Percentiles rank a stretch among this genome's conserved stretches.
Conservation (phyloP, 192 early-diverging fungal species). For the Backusella morwellensis region DNA sequence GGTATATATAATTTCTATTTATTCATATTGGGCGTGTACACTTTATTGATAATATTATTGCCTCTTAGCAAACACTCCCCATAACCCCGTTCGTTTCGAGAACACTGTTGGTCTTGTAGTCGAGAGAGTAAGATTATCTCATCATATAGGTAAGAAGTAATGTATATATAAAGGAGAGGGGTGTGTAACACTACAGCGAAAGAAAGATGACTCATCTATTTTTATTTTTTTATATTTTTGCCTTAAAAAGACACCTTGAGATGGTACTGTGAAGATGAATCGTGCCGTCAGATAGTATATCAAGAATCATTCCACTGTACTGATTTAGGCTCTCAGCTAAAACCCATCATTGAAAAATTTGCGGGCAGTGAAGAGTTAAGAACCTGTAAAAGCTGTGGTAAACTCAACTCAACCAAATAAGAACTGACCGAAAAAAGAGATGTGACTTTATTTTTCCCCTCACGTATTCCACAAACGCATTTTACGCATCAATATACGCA, state of each 20-base stretch:
- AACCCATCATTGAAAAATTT: slow-evolving; percentile 89
- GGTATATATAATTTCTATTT: background rate
- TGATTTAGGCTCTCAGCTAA: slow-evolving; percentile 87
- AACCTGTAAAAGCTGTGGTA: slow-evolving; percentile 74
- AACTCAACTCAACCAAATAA: slow-evolving; percentile 56
- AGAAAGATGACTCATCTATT: slow-evolving; percentile 7
- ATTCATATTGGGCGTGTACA: background rate
- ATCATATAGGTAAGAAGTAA: slow-evolving; percentile 55
- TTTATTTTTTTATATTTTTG: slow-evolving; percentile 5
- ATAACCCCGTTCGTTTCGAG: slow-evolving; percentile 92
- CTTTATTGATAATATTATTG: background rate
- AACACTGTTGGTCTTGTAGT: slow-evolving; percentile 96
- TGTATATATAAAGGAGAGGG: background rate
- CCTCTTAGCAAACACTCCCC: slow-evolving; percentile 77
- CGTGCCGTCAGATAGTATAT: slow-evolving; percentile 81
- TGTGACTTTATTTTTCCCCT: background rate
- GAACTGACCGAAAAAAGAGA: background rate
- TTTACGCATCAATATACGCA: background rate
- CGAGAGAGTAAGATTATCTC: slow-evolving; percentile 78
- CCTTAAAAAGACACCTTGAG: slow-evolving; percentile 71
- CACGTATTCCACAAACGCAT: background rate
- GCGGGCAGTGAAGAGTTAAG: slow-evolving; percentile 60
- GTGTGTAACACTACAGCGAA: background rate
- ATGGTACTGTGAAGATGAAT: slow-evolving; percentile 86
- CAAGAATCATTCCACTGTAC: slow-evolving; percentile 88